Evolutionary conservation across 2,329 filamentous ascomycete species (phyloP).

Genomic region (Arthrobotrys conoides): DNA sequence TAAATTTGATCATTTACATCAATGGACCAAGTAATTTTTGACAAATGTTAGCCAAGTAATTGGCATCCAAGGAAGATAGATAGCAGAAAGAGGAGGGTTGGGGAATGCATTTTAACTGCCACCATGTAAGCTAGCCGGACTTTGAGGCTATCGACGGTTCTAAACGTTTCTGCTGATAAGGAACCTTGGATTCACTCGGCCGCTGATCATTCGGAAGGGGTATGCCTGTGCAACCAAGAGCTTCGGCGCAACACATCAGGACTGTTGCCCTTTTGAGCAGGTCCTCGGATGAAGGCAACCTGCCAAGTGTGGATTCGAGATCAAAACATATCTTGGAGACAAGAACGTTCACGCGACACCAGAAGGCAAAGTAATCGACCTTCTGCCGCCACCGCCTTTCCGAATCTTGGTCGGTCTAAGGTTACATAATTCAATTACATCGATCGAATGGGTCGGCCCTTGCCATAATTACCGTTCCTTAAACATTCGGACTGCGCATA

Average conservation of each 20-base stretch:
- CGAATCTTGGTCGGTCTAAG: background rate
- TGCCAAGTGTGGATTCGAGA: conserved; percentile 33
- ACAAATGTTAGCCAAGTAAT: background rate
- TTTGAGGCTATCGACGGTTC: conserved; percentile 39
- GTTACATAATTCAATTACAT: conserved; percentile 13
- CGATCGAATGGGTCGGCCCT: background rate
- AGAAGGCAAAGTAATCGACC: conserved; percentile 11
- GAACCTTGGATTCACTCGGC: conserved; percentile 28
- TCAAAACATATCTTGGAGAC: conserved; percentile 13
- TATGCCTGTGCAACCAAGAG: conserved; percentile 18
- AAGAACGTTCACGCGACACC: conserved; percentile 26
- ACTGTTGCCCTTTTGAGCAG: conserved; percentile 42
- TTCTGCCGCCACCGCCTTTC: background rate
- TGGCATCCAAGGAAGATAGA: background rate
- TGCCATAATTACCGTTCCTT: background rate
- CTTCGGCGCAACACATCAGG: conserved; percentile 28
- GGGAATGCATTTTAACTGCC: conserved; percentile 4
- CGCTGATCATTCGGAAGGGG: conserved; percentile 24
- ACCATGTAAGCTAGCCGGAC: background rate
- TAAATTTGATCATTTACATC: background rate
- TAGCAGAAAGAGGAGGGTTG: background rate
- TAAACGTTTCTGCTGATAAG: conserved; percentile 23
- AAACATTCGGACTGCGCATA: background rate
- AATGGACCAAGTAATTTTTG: background rate
- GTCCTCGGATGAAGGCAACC: conserved; percentile 37